Conservation (phyloP, 495 filamentous ascomycete species). For the Hyphodiscus hymeniophilus region DNA sequence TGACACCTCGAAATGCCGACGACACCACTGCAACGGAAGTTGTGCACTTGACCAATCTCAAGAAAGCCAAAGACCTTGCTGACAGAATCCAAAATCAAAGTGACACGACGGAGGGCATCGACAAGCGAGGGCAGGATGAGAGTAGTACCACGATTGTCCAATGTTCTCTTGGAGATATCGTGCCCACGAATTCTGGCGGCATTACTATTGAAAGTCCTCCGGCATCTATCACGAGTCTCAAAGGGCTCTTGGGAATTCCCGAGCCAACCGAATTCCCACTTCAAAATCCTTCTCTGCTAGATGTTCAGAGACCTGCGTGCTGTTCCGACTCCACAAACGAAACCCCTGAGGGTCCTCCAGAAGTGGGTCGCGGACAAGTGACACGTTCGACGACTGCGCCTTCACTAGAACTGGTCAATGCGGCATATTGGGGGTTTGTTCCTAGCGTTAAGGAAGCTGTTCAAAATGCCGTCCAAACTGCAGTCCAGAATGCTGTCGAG, state of each 20-base stretch:
- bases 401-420: slow-evolving; percentile 2
- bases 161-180: too few relatives aligned
- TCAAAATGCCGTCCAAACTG: slow-evolving; percentile 14
- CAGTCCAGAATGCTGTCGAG: slow-evolving; percentile 14
- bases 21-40: too few relatives aligned
- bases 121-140: background rate
- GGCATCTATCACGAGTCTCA: too few relatives aligned
- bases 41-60: background rate
- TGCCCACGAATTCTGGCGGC: too few relatives aligned
- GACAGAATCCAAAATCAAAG: background rate
- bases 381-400: too few relatives aligned
- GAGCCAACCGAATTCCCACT: too few relatives aligned
- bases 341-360: background rate
- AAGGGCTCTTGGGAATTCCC: too few relatives aligned
- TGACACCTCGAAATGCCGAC: too few relatives aligned
- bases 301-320: too few relatives aligned
- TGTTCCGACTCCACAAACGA: background rate
- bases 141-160: too few relatives aligned
- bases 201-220: too few relatives aligned
- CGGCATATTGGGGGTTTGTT: slow-evolving; percentile 19
- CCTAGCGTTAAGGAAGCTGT: slow-evolving; percentile 16
- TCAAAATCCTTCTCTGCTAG: too few relatives aligned
- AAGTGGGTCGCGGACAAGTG: background rate
- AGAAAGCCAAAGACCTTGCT: background rate
- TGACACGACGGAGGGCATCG: background rate